Percentiles rank a stretch among this genome's conserved stretches.
Evolutionary conservation across 768 basidiomycete genomes (phyloP).

Genomic region (Phylloporus arenicola): DNA sequence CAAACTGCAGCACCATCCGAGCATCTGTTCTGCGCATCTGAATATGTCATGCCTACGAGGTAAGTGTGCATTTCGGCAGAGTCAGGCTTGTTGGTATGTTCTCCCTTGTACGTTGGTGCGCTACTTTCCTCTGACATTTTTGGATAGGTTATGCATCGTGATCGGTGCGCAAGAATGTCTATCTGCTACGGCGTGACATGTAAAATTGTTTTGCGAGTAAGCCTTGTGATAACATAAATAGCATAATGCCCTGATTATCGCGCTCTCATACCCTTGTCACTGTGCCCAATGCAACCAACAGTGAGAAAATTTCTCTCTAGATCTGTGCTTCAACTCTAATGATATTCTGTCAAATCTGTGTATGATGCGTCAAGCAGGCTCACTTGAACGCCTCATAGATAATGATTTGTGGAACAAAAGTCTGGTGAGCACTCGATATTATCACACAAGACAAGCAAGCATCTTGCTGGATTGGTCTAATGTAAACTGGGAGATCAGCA

Average conservation of each 20-base stretch:
- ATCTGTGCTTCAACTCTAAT: neutral
- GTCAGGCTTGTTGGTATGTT: too few species aligned
- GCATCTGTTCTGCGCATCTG: too few species aligned
- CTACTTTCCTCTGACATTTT: neutral
- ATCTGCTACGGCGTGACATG: neutral
- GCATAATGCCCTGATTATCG: neutral
- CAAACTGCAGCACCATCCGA: too few species aligned
- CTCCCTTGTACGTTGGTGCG: too few species aligned
- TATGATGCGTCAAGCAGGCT: too few species aligned
- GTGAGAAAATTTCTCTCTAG: too few species aligned
- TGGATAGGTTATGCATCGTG: neutral
- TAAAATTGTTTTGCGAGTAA: neutral
- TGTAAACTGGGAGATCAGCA: neutral
- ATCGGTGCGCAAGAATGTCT: neutral
- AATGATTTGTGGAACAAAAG: neutral
- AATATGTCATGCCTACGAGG: too few species aligned
- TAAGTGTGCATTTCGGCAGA: too few species aligned
- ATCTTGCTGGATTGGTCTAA: neutral
- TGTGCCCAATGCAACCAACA: neutral
- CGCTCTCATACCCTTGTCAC: neutral
- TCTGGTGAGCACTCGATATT: neutral
- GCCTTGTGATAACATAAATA: neutral
- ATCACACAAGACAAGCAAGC: neutral
- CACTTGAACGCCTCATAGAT: too few species aligned
- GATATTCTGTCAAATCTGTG: neutral